Base-by-base conservation (phyloP, 768 basidiomycete genomes). In the Kwoniella newhampshirensis region DNA sequence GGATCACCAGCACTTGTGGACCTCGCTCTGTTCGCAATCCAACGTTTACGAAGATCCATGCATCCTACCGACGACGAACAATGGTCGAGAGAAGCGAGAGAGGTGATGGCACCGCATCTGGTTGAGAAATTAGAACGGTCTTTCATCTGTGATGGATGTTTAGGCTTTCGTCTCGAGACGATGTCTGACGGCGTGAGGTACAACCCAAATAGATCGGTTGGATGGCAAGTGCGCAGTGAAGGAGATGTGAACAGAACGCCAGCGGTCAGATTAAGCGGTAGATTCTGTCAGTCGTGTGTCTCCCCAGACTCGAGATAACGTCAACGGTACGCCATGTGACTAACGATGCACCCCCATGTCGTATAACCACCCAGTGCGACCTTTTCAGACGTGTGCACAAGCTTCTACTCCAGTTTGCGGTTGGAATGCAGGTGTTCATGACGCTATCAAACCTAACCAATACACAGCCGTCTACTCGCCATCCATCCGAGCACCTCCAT, bases 401-500 rank as follows among this genome's bases (percentile, higher is more conserved):
- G n/a, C n/a, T n/a, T n/a, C n/a, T n/a, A n/a, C 40, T 42, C n/a
- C 40, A 23, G 21, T 32, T 13, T n/a, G n/a, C n/a, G 40, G 7
- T 42, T 8, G 21, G 40, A 42, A 42, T 42, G 40, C 40, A 42
- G 40, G 40, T n/a, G 17, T 42, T 42, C 40, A 42, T 42, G 21
- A n/a, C 40, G 40, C 40, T 39, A 49, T 39, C 30, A 40, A 44
- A n/a, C 41, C 52, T 26, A 18, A 20, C 39, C 37, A 36, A 49
- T 28, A 39, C 43, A 32, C 46, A 57, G 32, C n/a, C 40, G 40
- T 23, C 17, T 18, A 42, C 40, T 23, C 40, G 40, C 48, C 41
- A 43, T 42, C 56, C 56, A 58, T 42, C 20, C 6, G 9, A 58
- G 18, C 42, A 40, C n/a, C 26, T 23, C 39, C 17, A 30, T 39